Conservation (phyloP, 345 rosid genomes). For the Lepidium aucheri region DNA sequence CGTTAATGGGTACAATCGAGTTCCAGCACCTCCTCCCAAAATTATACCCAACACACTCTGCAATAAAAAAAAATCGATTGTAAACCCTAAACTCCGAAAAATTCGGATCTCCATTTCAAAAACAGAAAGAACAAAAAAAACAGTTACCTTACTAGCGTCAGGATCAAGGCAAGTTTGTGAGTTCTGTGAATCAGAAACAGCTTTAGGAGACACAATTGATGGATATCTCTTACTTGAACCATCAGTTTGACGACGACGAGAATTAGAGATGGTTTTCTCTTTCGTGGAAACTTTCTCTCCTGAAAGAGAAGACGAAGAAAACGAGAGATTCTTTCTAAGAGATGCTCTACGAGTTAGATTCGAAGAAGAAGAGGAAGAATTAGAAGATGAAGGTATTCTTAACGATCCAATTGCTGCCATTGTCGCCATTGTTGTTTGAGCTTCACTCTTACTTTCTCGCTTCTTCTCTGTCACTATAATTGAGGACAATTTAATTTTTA, state of each 20-base stretch:
- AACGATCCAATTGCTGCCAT: slow-evolving; percentile 53
- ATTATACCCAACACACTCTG: slow-evolving; percentile 95
- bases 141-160: slow-evolving; percentile 87
- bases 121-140: background rate
- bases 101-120: background rate
- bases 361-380: slow-evolving; percentile 14
- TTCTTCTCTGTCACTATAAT: slow-evolving; percentile 1
- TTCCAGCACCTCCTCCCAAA: slow-evolving; percentile 97
- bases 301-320: slow-evolving; percentile 49
- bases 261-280: slow-evolving; percentile 2
- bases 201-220: slow-evolving; percentile 55
- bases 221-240: slow-evolving; percentile 26
- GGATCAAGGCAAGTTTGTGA: slow-evolving; percentile 98
- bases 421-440: slow-evolving; percentile 37
- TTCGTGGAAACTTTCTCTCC: slow-evolving; percentile 43
- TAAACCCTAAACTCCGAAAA: background rate
- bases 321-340: slow-evolving; percentile 28
- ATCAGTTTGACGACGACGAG: background rate
- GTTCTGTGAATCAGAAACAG: slow-evolving; percentile 83
- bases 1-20: slow-evolving; percentile 80
- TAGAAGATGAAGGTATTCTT: slow-evolving; percentile 26
- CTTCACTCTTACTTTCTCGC: background rate
- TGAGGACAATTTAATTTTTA: background rate
- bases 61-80: background rate
- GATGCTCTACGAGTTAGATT: slow-evolving; percentile 1